These are phyloP conservation scores for Debaryomyces subglobosus DNA, from an alignment of 1,139 yeast species.

Conservation along the genomic window DNA sequence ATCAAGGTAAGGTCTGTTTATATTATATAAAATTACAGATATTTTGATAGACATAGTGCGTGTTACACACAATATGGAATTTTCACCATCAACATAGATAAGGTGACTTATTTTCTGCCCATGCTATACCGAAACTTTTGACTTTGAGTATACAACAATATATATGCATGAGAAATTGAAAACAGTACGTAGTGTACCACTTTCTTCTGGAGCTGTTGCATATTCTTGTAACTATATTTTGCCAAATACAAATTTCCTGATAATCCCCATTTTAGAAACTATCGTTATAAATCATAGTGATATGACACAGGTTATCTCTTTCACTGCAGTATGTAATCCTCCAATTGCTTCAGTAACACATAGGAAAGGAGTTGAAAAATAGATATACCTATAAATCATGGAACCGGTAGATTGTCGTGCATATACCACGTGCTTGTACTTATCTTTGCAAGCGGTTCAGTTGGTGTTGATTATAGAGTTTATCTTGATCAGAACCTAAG, in stretches of 20 bases:
- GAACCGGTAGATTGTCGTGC: background rate
- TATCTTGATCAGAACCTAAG: background rate
- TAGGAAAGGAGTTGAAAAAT: no score
- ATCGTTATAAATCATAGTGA: no score
- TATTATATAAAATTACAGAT: background rate
- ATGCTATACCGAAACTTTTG: background rate
- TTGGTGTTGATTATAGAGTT: background rate
- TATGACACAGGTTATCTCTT: no score
- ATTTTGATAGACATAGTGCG: slow-evolving; percentile 2
- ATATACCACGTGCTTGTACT: background rate
- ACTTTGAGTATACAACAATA: background rate
- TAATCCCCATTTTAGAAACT: no score
- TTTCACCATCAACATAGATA: background rate
- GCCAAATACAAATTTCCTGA: no score
- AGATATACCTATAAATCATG: background rate
- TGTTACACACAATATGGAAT: background rate
- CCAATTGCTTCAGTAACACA: no score
- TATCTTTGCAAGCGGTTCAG: slow-evolving; percentile 1
- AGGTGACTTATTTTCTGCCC: background rate
- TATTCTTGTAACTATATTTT: no score
- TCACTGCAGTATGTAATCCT: no score
- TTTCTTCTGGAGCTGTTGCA: no score
- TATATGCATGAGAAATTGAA: background rate
- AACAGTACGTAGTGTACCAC: background rate
- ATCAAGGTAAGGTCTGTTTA: background rate